Evolutionary conservation across 495 filamentous ascomycete species (phyloP).

Genomic region (Jackrogersella multiformis): DNA sequence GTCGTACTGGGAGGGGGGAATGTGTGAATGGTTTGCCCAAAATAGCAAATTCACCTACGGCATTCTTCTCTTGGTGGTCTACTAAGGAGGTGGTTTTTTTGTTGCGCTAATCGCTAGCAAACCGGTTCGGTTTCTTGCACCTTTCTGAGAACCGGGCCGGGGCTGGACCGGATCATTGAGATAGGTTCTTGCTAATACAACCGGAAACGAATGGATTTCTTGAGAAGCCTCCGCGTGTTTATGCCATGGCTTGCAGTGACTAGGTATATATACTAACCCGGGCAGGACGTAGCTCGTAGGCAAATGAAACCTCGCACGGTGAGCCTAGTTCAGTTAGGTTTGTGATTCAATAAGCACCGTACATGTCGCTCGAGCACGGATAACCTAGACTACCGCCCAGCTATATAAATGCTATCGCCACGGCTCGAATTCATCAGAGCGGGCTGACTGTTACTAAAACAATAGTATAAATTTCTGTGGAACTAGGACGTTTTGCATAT

Average conservation of each 20-base stretch:
- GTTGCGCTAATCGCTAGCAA: constrained; percentile 24
- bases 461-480: too few species aligned
- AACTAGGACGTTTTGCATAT: too few species aligned
- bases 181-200: constrained; percentile 43
- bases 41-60: constrained; percentile 8
- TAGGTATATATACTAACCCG: background rate
- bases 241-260: background rate
- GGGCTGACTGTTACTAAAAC: too few species aligned
- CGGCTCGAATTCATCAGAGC: background rate
- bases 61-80: constrained; percentile 16
- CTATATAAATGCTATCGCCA: background rate
- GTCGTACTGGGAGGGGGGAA: constrained; percentile 15
- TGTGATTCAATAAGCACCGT: background rate
- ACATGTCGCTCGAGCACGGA: background rate
- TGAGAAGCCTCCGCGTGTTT: background rate
- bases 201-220: constrained; percentile 18
- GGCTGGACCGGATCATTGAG: constrained; percentile 28
- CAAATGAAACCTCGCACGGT: background rate
- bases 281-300: background rate
- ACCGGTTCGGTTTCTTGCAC: constrained; percentile 35
- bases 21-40: background rate
- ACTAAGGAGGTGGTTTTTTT: constrained; percentile 15
- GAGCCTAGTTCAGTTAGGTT: background rate
- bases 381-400: background rate
- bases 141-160: constrained; percentile 33